These are phyloP conservation scores for Eimeria falciformis DNA, from an alignment of 169 alveolate genomes.

Conservation along the genomic window DNA sequence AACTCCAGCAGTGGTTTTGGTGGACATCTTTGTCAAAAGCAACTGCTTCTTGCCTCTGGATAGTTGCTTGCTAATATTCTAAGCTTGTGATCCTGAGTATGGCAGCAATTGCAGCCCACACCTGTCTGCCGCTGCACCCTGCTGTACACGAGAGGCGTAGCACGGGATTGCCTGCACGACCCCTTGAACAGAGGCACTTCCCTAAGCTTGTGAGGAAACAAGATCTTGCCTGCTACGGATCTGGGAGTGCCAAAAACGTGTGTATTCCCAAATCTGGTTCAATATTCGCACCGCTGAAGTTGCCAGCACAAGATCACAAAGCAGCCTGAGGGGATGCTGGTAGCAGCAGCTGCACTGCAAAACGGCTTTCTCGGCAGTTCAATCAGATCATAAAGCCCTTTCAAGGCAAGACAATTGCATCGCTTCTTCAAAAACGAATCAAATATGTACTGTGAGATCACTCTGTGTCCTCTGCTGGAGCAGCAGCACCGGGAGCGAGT, in stretches of 20 bases:
- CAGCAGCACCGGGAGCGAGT: slow-evolving; percentile 34
- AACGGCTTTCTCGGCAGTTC: no score
- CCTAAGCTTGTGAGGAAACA: no score
- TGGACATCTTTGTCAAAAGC: neutral
- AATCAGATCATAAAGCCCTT: no score
- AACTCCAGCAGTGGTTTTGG: slow-evolving; percentile 31
- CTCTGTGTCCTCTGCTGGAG: neutral
- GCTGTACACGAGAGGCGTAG: slow-evolving; percentile 34
- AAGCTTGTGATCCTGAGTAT: neutral
- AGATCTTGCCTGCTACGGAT: no score
- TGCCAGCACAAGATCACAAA: slow-evolving; percentile 30
- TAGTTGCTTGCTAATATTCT: neutral
- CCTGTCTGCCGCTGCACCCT: slow-evolving; percentile 66
- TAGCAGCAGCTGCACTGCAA: slow-evolving; percentile 33
- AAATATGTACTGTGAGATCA: neutral
- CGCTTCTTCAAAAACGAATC: neutral
- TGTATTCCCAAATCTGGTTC: no score
- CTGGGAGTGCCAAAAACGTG: no score
- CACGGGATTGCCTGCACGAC: no score
- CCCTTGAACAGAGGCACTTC: no score
- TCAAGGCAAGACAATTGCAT: no score
- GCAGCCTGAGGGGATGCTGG: neutral
- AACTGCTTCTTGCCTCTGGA: neutral
- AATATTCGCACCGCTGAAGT: no score
- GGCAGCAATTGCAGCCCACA: slow-evolving; percentile 39